phyloP scores from a whole-genome alignment of 73 alveolate species.

The Stentor roeselii region DNA sequence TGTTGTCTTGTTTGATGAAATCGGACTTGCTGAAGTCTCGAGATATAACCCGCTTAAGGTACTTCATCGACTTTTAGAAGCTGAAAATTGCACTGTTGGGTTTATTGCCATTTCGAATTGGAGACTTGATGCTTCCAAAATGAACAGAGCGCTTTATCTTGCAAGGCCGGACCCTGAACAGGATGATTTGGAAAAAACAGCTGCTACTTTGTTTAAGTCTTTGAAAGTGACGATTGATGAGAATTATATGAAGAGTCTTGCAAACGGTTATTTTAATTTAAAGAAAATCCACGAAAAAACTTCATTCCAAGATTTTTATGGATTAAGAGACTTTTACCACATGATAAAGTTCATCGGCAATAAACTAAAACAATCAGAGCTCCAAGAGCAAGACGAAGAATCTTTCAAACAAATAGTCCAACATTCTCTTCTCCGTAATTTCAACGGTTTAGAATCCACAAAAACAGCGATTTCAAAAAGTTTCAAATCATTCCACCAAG shows the following conservation, averaged over 20 bases:
- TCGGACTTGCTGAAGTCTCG: constrained; percentile 28
- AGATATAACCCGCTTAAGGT: constrained; percentile 23
- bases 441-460: constrained; percentile 33
- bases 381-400: not conserved
- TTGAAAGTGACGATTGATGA: constrained; percentile 27
- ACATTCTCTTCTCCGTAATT: constrained; percentile 50
- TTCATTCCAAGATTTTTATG: constrained; percentile 48
- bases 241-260: constrained; percentile 32
- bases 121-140: constrained; percentile 25
- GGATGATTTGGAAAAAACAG: constrained; percentile 45
- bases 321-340: constrained; percentile 63
- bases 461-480: not conserved
- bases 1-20: constrained; percentile 30
- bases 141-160: constrained; percentile 48
- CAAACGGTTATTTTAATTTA: constrained; percentile 41
- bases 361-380: constrained; percentile 20
- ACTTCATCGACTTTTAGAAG: constrained; percentile 23
- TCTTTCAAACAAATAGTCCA: constrained; percentile 23
- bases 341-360: constrained; percentile 46
- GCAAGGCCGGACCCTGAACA: constrained; percentile 65
- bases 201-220: constrained; percentile 43
- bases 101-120: constrained; percentile 30
- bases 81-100: constrained; percentile 12
- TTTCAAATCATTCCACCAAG: no score
- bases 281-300: constrained; percentile 21